Conservation (phyloP, 805 yeast species). For the Saccharomycopsis schoenii region DNA sequence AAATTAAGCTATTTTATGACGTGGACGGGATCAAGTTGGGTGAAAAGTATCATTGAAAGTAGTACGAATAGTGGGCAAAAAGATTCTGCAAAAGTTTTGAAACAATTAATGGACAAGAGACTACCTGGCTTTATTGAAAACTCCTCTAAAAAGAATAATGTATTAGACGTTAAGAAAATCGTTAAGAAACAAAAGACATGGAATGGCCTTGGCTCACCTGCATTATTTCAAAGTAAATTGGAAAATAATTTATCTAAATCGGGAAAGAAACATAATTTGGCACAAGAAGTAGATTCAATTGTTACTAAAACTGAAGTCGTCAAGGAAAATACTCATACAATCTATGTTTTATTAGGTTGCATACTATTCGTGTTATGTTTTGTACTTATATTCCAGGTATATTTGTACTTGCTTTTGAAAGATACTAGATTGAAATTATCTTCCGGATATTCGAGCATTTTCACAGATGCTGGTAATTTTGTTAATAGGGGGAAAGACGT, state of each 20-base stretch:
- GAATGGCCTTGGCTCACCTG: slow-evolving; percentile 14
- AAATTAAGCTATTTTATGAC: slow-evolving; percentile 63
- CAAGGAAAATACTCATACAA: neutral
- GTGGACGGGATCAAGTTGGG: slow-evolving; percentile 92
- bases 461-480: neutral
- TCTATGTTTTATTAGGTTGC: neutral
- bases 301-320: neutral
- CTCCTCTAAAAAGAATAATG: neutral
- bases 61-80: slow-evolving; percentile 76
- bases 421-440: neutral
- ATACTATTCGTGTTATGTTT: neutral
- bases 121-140: neutral
- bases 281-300: neutral
- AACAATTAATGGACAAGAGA: slow-evolving; percentile 27
- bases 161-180: neutral
- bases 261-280: neutral
- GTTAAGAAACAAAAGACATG: neutral
- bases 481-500: neutral
- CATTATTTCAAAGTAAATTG: slow-evolving; percentile 3
- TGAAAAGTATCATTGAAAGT: slow-evolving; percentile 79
- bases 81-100: slow-evolving; percentile 44
- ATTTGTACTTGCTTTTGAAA: neutral
- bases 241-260: neutral
- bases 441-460: neutral
- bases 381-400: neutral